Evolutionary conservation across 2,329 filamentous ascomycete species (phyloP), one percentile per base, ranked within the genome.

Genomic region (Colletotrichum siamense): DNA sequence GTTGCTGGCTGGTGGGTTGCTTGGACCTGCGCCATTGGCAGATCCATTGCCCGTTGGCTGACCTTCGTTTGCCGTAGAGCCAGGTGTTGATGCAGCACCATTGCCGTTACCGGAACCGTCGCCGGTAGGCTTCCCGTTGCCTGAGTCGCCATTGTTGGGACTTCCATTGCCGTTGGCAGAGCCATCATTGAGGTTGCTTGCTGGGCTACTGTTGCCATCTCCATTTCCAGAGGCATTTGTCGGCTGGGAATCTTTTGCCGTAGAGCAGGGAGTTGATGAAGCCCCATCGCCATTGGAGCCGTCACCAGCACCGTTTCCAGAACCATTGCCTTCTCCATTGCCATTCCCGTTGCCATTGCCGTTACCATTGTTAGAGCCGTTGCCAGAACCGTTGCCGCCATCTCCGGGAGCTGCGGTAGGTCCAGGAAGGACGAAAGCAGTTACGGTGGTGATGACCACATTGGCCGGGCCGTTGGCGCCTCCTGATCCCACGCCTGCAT

Each of bases 391-490:
- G 15, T 24, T 61, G 39, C 13, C 44, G 3, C 10, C 44, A 52
- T 52, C 44, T 52, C 30, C 63, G 22, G 63, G 16, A 44, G 64
- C 26, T n/a, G 36, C 26, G 9, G 61, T 73, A 26, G 73, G 64
- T 5, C 63, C 36, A 28, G 62, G 36, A 16, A 32, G 30, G 7
- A 77, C 30, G 26, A 73, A 64, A 34, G 70, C 73, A 26, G 73
- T 76, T 13, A 76, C 64, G 12, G 70, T 76, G 4, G 57, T 73
- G 59, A 73, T 26, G 10, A 73, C 64, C 4, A 73, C 57, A 8
- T 44, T 63, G 1, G 76, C 13, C 24, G 66, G 44, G 1, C 52
- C 57, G 13, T 74, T 32, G 8, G 66, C 39, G 10, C 34, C 61
- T 59, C 74, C 68, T 2, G 65, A 36, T 22, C 32, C n/a, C 18